A percentile compares a stretch with the other conserved stretches of the same genome.
Conservation (phyloP, 1,284 basidiomycete species). For the Pisolithus thermaeus region DNA sequence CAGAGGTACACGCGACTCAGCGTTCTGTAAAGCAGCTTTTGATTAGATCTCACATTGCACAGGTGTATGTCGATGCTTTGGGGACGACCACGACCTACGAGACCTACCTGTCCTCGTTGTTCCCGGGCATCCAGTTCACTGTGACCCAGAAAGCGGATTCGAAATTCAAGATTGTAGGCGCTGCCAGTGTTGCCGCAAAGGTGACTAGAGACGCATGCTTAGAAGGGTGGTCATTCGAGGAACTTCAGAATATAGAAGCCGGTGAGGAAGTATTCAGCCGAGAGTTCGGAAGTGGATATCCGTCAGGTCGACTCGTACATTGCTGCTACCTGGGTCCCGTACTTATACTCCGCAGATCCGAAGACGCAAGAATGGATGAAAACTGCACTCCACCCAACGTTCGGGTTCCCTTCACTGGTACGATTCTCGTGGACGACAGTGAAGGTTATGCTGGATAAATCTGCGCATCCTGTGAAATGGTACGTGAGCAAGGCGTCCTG, state of each 20-base stretch:
- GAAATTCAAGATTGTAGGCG: conserved; percentile 94
- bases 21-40: background rate
- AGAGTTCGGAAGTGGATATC: conserved; percentile 78
- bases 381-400: conserved; percentile 76
- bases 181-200: conserved; percentile 95
- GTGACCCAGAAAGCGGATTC: conserved; percentile 93
- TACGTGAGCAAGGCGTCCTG: conserved; percentile 28
- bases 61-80: conserved; percentile 96
- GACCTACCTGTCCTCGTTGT: conserved; percentile 69
- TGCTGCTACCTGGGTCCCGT: background rate
- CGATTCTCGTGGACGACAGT: conserved; percentile 97
- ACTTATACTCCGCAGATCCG: conserved; percentile 56
- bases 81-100: conserved; percentile 86
- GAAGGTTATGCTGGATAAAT: conserved; percentile 81
- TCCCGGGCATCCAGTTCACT: conserved; percentile 82
- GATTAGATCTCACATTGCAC: background rate
- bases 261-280: conserved; percentile 4
- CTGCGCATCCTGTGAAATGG: conserved; percentile 78
- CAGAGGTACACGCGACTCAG: conserved; percentile 48
- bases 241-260: conserved; percentile 30
- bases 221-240: conserved; percentile 79
- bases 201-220: conserved; percentile 92
- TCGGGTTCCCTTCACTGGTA: conserved; percentile 88
- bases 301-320: conserved; percentile 54
- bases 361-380: conserved; percentile 88